Evolutionary conservation across 176 grass and related monocot species (phyloP).

Genomic region (Stipa capillata): DNA sequence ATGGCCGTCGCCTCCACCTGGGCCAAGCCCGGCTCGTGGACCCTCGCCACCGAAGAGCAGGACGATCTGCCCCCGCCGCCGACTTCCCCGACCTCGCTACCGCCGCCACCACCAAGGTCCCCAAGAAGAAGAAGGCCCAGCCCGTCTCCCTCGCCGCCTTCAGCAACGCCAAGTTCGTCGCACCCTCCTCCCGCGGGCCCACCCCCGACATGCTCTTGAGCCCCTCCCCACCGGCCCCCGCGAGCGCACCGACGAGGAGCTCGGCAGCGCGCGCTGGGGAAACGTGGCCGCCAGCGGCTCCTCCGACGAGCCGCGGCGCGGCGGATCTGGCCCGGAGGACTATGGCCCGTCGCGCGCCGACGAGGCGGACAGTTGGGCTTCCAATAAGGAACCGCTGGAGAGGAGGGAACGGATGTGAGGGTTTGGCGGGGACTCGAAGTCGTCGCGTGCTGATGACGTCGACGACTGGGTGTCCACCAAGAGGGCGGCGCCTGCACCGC

Average conservation of each 20-base stretch:
- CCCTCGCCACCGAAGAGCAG: conserved; percentile 61
- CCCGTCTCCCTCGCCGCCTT: conserved; percentile 36
- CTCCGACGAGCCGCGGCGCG: conserved; percentile 42
- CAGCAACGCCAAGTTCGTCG: conserved; percentile 24
- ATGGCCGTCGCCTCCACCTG: conserved; percentile 59
- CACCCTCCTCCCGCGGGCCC: conserved; percentile 26
- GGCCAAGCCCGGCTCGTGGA: conserved; percentile 63
- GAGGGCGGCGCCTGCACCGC: conserved; percentile 11
- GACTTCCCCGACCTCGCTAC: conserved; percentile 56
- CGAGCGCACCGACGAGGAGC: conserved; percentile 52
- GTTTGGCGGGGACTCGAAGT: conserved; percentile 25
- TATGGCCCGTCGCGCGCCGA: conserved; percentile 52
- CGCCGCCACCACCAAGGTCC: conserved; percentile 39
- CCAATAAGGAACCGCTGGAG: conserved; percentile 22
- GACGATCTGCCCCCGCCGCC: conserved; percentile 22
- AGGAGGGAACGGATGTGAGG: conserved; percentile 38
- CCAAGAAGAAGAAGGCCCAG: conserved; percentile 70
- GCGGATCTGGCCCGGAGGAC: conserved; percentile 36
- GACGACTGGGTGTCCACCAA: conserved; percentile 46
- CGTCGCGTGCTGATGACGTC: conserved; percentile 26
- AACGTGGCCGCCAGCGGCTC: not conserved
- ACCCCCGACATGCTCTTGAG: not conserved
- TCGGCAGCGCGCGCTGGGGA: conserved; percentile 28
- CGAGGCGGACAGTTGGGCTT: conserved; percentile 42
- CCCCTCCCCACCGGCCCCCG: conserved; percentile 48